phyloP scores from a whole-genome alignment of 2,329 filamentous ascomycete species.

The Microsporum ferrugineum region DNA sequence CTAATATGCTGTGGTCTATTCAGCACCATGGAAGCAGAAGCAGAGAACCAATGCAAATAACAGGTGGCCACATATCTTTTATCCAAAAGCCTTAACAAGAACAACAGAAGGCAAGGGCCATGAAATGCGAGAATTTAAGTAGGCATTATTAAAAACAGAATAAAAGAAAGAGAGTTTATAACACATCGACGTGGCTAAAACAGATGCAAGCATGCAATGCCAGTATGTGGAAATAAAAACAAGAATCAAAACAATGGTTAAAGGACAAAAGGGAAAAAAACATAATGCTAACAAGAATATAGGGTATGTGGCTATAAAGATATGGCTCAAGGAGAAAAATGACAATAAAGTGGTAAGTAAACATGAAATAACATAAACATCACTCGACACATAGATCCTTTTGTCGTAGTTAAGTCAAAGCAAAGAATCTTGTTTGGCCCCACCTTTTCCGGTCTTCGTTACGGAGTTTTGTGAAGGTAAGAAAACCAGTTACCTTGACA shows the following conservation, averaged over 20 bases:
- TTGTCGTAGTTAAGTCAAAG: not conserved
- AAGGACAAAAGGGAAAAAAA: not conserved
- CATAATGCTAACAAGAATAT: not conserved
- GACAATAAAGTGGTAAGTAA: not conserved
- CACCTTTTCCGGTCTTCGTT: not conserved
- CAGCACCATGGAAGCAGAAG: not conserved
- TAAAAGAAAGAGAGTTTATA: not conserved
- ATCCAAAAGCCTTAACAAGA: not conserved
- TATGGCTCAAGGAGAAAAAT: not conserved
- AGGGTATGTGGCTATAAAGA: not conserved
- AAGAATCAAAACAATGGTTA: not conserved
- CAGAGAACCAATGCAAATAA: not conserved
- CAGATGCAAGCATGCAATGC: not conserved
- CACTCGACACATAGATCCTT: not conserved
- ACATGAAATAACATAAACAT: constrained; percentile 4
- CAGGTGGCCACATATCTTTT: not conserved
- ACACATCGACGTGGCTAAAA: not conserved
- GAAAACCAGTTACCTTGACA: not conserved
- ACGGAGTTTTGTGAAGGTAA: not conserved
- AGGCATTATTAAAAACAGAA: not conserved
- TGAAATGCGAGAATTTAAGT: not conserved
- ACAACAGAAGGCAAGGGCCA: not conserved
- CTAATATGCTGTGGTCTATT: not conserved
- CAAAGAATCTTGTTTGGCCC: not conserved
- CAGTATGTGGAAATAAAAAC: not conserved